Evolutionary conservation across 768 basidiomycete species (phyloP).

Genomic region (Mycena capillaripes): DNA sequence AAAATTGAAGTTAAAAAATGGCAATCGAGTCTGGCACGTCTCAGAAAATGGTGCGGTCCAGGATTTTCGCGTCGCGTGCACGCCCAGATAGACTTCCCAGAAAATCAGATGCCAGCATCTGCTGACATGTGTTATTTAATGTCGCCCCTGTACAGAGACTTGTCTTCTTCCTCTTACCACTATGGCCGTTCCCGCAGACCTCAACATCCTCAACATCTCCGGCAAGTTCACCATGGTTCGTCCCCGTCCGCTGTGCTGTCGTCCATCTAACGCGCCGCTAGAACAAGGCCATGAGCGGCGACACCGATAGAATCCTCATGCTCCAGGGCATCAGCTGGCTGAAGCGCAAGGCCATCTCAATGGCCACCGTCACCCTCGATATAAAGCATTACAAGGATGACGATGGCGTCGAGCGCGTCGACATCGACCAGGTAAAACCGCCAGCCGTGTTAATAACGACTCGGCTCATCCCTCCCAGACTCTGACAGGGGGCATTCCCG

Average conservation of each 20-base stretch:
- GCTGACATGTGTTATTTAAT: not conserved
- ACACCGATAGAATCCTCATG: conserved; percentile 71
- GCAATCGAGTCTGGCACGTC: too few relatives aligned
- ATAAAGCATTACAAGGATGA: conserved; percentile 78
- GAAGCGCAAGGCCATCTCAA: conserved; percentile 71
- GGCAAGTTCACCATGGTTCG: conserved; percentile 75
- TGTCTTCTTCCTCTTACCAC: conserved; percentile 16
- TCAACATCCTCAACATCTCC: conserved; percentile 71
- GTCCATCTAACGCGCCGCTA: conserved; percentile 41
- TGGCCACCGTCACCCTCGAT: conserved; percentile 69
- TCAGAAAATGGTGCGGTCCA: too few relatives aligned
- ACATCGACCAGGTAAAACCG: conserved; percentile 64
- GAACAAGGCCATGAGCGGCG: conserved; percentile 80
- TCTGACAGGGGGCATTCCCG: conserved; percentile 72
- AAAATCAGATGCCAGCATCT: too few relatives aligned
- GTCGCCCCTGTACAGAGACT: not conserved
- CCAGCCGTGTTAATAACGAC: not conserved
- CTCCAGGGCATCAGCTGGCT: conserved; percentile 83
- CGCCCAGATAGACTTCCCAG: too few relatives aligned
- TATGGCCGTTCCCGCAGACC: conserved; percentile 77
- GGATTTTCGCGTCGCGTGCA: too few relatives aligned
- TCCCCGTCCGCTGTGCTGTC: not conserved
- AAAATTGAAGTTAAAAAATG: too few relatives aligned
- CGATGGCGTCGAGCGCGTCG: conserved; percentile 71
- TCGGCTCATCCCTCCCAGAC: conserved; percentile 50